Evolutionary conservation across 2,329 filamentous ascomycete species (phyloP).

Genomic region (Tolypocladium paradoxum): DNA sequence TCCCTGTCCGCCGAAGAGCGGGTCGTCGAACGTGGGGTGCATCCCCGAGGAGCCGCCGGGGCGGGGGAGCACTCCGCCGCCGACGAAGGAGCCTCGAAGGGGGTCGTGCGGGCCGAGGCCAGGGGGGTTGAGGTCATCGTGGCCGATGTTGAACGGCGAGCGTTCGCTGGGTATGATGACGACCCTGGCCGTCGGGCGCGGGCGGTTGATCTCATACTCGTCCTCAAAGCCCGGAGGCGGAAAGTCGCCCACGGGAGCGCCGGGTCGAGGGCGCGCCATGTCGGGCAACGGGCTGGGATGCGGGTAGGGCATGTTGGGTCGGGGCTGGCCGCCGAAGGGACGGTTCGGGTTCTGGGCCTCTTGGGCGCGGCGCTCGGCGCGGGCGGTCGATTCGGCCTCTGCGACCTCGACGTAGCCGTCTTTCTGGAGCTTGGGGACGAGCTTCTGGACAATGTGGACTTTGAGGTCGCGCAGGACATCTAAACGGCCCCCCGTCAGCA

Average conservation of each 20-base stretch:
- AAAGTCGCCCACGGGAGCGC: constrained; percentile 60
- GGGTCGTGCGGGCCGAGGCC: constrained; percentile 81
- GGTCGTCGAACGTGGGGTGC: constrained; percentile 93
- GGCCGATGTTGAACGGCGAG: constrained; percentile 61
- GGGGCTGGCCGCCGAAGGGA: constrained; percentile 31
- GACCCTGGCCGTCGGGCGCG: no score
- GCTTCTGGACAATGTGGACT: constrained; percentile 69
- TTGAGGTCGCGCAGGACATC: constrained; percentile 66
- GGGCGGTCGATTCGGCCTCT: constrained; percentile 30
- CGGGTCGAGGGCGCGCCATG: constrained; percentile 47
- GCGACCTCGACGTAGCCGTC: constrained; percentile 62
- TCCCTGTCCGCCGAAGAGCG: constrained; percentile 57
- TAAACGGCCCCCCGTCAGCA: constrained; percentile 1
- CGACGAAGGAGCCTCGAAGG: constrained; percentile 54
- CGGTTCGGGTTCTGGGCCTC: constrained; percentile 24
- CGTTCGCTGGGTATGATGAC: constrained; percentile 33
- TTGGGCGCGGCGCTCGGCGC: constrained; percentile 27
- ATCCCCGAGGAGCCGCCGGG: constrained; percentile 65
- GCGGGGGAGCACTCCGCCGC: constrained; percentile 47
- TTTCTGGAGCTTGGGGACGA: constrained; percentile 67
- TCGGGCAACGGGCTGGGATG: constrained; percentile 53
- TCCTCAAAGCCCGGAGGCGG: constrained; percentile 88
- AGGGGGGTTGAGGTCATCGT: constrained; percentile 78
- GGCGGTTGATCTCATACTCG: constrained; percentile 72
- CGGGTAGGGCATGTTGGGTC: constrained; percentile 57